Conservation (phyloP, 1,284 basidiomycete species). For the Sporisorium iseilematis-ciliati region DNA sequence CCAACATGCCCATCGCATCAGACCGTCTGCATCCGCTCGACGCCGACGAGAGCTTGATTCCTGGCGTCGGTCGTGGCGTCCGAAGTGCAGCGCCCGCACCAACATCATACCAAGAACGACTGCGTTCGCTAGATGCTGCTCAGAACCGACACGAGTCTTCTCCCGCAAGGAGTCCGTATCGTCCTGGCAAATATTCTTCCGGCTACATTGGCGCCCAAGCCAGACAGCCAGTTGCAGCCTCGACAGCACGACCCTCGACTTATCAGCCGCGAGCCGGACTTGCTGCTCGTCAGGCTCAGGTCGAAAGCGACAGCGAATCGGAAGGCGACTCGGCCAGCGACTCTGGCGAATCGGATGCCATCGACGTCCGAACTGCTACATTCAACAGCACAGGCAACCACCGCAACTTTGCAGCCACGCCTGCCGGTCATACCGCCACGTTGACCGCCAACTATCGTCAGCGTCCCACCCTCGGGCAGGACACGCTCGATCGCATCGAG, state of each 20-base stretch:
- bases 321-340: constrained; percentile 43
- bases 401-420: constrained; percentile 47
- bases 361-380: constrained; percentile 26
- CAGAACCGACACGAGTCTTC: constrained; percentile 32
- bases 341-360: constrained; percentile 37
- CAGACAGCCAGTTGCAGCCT: constrained; percentile 11
- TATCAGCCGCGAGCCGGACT: constrained; percentile 17
- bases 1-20: constrained; percentile 8
- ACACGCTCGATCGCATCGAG: constrained; percentile 47
- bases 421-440: constrained; percentile 39
- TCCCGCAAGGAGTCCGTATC: constrained; percentile 35
- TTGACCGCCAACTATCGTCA: constrained; percentile 31
- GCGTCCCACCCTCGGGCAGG: constrained; percentile 45
- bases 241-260: constrained; percentile 1
- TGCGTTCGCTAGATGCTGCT: constrained; percentile 29
- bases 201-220: constrained; percentile 5
- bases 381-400: constrained; percentile 56
- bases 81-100: constrained; percentile 23
- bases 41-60: constrained; percentile 52
- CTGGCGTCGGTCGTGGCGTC: constrained; percentile 53
- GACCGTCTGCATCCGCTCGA: constrained; percentile 18
- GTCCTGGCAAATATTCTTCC: constrained; percentile 33
- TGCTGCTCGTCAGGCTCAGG: constrained; percentile 21
- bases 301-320: constrained; percentile 49
- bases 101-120: constrained; percentile 30